Evolutionary conservation across 2,329 filamentous ascomycete genomes (phyloP).

Genomic region (Phialophora tarda): DNA sequence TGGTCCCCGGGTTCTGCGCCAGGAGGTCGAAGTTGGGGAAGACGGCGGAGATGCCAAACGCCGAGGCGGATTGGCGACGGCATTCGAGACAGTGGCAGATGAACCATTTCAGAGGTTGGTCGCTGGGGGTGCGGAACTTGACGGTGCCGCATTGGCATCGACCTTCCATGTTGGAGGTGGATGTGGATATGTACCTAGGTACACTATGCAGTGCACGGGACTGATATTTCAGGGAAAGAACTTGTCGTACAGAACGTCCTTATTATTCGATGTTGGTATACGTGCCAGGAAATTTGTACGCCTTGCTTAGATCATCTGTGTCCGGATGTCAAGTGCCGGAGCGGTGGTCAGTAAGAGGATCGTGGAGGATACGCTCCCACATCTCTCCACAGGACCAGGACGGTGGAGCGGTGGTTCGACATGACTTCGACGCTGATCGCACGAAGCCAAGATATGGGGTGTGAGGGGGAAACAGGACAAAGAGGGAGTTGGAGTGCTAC

Average conservation of each 20-base stretch:
- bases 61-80: conserved; percentile 68
- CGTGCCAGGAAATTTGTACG: not conserved
- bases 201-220: not conserved
- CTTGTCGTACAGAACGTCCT: not conserved
- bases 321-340: not conserved
- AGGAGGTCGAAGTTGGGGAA: conserved; percentile 69
- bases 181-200: not conserved
- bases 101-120: conserved; percentile 67
- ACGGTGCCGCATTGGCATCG: conserved; percentile 70
- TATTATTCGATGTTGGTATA: not conserved
- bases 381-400: not conserved
- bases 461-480: not conserved
- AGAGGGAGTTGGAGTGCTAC: not conserved
- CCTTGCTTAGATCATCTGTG: not conserved
- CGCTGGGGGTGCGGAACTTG: conserved; percentile 65
- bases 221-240: not conserved
- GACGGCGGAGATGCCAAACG: conserved; percentile 72
- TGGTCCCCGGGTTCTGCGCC: conserved; percentile 39
- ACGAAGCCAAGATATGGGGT: conserved; percentile 8
- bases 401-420: not conserved
- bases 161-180: conserved; percentile 57
- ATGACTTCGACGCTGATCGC: not conserved
- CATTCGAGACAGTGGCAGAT: conserved; percentile 74
- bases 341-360: not conserved
- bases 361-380: not conserved